Evolutionary conservation across 108 stramenopile genomes (phyloP).

Genomic region (Pseudonitzschia multistriata): DNA sequence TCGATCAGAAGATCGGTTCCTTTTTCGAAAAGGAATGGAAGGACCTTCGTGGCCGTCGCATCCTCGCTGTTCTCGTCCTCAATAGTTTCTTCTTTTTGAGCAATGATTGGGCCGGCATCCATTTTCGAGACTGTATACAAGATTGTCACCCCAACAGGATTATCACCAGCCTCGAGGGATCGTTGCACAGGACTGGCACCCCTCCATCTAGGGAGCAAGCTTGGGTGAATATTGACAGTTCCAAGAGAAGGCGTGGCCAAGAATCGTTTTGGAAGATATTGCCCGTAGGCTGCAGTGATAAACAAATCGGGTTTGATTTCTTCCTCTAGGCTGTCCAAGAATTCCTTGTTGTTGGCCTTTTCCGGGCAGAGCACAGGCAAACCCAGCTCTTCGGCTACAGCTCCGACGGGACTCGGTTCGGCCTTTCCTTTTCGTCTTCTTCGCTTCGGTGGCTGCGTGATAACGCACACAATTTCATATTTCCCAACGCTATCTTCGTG

Average conservation of each 20-base stretch:
- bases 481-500: conserved; percentile 57
- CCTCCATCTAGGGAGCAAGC: conserved; percentile 90
- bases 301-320: conserved; percentile 89
- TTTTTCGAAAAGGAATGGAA: conserved; percentile 85
- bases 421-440: conserved; percentile 78
- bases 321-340: conserved; percentile 64
- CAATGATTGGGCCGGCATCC: conserved; percentile 96
- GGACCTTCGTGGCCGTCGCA: conserved; percentile 84
- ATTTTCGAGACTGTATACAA: conserved; percentile 94
- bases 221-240: conserved; percentile 97
- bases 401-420: conserved; percentile 82
- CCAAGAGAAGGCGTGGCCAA: conserved; percentile 81
- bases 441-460: conserved; percentile 93
- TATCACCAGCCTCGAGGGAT: conserved; percentile 46
- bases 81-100: conserved; percentile 63
- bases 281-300: conserved; percentile 97
- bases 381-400: conserved; percentile 74
- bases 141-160: conserved; percentile 80
- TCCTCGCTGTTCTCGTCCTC: conserved; percentile 40
- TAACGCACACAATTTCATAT: conserved; percentile 88
- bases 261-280: conserved; percentile 91
- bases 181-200: conserved; percentile 96
- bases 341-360: conserved; percentile 84
- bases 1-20: conserved; percentile 83
- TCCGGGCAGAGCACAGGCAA: conserved; percentile 84